A percentile compares a stretch with the other conserved stretches of the same genome.
These are phyloP conservation scores for Taphrina pruni DNA, from an alignment of 1,139 yeast species.

Conservation along the genomic window DNA sequence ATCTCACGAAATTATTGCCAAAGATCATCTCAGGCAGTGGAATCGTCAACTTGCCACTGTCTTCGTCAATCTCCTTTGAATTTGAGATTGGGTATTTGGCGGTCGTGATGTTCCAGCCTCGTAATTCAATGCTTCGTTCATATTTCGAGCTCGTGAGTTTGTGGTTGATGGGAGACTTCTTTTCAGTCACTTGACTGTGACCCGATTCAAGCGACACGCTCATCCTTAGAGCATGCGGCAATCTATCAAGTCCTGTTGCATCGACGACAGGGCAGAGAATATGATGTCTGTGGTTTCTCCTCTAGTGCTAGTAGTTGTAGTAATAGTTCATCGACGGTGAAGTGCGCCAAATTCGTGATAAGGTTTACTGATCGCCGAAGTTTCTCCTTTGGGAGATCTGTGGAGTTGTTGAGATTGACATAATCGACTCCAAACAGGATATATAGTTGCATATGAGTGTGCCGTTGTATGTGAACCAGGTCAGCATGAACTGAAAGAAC, in stretches of 20 bases:
- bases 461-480: no score
- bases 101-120: slow-evolving; percentile 73
- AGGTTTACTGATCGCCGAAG: slow-evolving; percentile 1
- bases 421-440: background rate
- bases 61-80: slow-evolving; percentile 72
- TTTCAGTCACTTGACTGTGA: background rate
- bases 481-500: no score
- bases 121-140: slow-evolving; percentile 19
- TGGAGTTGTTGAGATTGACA: slow-evolving; percentile 2
- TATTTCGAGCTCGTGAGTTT: slow-evolving; percentile 28
- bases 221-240: background rate
- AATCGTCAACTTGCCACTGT: slow-evolving; percentile 67
- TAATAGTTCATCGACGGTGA: background rate
- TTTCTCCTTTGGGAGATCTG: slow-evolving; percentile 2
- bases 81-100: slow-evolving; percentile 77
- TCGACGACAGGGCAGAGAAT: background rate
- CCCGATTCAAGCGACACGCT: background rate
- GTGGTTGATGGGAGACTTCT: slow-evolving; percentile 38
- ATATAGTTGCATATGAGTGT: no score
- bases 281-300: background rate
- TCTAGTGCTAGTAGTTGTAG: background rate
- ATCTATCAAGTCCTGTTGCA: background rate
- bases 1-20: slow-evolving; percentile 77
- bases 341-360: slow-evolving; percentile 18
- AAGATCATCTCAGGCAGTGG: slow-evolving; percentile 98